Conservation (phyloP, 139 green algal species). For the Gonium pectorale region DNA sequence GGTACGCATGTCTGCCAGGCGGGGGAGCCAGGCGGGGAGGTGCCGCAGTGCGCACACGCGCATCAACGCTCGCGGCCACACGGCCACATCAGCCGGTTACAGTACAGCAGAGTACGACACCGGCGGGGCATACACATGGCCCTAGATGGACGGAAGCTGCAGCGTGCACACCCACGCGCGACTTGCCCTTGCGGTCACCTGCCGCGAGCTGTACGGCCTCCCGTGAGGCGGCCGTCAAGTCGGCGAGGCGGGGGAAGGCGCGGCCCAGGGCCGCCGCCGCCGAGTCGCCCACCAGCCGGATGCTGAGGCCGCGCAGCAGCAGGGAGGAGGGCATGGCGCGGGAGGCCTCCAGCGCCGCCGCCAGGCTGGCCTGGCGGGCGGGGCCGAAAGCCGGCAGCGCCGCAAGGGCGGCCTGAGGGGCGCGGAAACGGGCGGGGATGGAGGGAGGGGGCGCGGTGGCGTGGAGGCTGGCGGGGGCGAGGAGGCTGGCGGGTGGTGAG, state of each 20-base stretch:
- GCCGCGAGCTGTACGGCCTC: background rate
- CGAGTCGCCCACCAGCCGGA: conserved; percentile 40
- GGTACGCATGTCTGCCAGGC: no score
- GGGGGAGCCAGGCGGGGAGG: no score
- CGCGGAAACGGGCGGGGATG: no score
- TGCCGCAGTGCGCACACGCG: conserved; percentile 10
- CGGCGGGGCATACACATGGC: background rate
- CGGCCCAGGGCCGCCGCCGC: conserved; percentile 40
- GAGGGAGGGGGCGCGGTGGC: background rate
- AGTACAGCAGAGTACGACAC: no score
- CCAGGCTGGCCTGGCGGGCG: conserved; percentile 1
- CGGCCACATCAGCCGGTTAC: no score
- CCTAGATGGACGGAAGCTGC: background rate
- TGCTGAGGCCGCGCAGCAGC: conserved; percentile 50
- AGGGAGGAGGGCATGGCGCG: background rate
- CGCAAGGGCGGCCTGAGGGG: background rate
- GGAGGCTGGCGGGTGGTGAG: background rate
- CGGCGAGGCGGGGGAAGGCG: conserved; percentile 4
- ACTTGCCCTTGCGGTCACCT: background rate
- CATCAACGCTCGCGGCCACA: background rate
- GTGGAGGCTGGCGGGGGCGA: background rate
- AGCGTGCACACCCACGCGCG: background rate
- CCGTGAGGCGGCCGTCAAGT: background rate
- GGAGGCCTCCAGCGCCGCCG: conserved; percentile 19
- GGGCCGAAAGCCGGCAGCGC: conserved; percentile 45